A percentile compares a stretch with the other conserved stretches of the same genome.
Evolutionary conservation across 148 eudicot species (phyloP).

Genomic region (Silene latifolia): DNA sequence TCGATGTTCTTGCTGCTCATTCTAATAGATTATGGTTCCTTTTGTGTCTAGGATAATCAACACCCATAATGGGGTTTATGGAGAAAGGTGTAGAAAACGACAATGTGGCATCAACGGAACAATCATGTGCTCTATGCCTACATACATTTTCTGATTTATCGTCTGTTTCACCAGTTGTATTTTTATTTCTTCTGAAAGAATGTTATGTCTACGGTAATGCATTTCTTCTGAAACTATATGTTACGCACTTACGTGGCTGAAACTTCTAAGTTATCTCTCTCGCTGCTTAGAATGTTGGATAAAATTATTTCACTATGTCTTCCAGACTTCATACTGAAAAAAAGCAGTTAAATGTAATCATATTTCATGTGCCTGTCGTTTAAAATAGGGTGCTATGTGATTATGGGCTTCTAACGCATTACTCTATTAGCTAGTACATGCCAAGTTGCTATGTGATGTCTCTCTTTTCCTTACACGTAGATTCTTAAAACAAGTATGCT

Average conservation of each 20-base stretch:
- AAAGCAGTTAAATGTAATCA: background rate
- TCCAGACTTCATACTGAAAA: background rate
- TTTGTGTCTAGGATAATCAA: conserved; percentile 31
- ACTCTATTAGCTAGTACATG: background rate
- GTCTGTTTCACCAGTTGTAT: conserved; percentile 79
- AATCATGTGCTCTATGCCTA: conserved; percentile 41
- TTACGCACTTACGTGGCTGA: background rate
- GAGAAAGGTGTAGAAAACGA: conserved; percentile 30
- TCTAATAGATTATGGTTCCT: conserved; percentile 13
- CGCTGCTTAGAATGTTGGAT: conserved; percentile 2
- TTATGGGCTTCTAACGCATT: background rate
- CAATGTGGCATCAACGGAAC: conserved; percentile 29
- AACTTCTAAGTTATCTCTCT: background rate
- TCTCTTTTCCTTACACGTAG: background rate
- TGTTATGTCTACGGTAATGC: conserved; percentile 65
- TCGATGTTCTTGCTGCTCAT: background rate
- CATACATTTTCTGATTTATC: conserved; percentile 82
- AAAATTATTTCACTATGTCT: background rate
- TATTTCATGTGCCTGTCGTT: background rate
- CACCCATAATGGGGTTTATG: conserved; percentile 51
- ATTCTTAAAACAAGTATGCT: background rate
- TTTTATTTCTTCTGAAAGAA: conserved; percentile 72
- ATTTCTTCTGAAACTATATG: conserved; percentile 11
- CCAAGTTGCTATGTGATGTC: background rate
- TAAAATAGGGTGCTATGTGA: background rate